These are phyloP conservation scores for Tetrastigma voinierianum DNA, from an alignment of 164 flowering plant species.

Conservation along the genomic window DNA sequence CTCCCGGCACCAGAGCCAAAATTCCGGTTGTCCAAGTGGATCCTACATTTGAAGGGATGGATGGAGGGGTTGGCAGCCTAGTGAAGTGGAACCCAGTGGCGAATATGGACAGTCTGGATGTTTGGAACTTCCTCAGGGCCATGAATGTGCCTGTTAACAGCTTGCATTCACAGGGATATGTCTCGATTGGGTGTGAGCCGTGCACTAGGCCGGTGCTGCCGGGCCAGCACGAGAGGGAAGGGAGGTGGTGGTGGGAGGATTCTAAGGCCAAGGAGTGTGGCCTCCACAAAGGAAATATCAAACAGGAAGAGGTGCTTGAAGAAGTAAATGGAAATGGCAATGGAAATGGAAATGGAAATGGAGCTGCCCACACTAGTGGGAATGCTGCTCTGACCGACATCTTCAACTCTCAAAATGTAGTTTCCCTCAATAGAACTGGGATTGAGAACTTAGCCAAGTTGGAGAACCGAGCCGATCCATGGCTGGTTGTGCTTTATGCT, in stretches of 20 bases:
- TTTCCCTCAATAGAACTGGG: conserved; percentile 56
- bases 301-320: conserved; percentile 21
- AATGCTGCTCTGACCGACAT: conserved; percentile 39
- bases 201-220: conserved; percentile 85
- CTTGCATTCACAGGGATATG: conserved; percentile 69
- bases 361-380: conserved; percentile 14
- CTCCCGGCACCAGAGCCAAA: conserved; percentile 62
- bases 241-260: conserved; percentile 99
- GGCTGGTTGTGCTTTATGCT: conserved; percentile 83
- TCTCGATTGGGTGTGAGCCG: conserved; percentile 88
- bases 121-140: conserved; percentile 75
- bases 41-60: conserved; percentile 73
- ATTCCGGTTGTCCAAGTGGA: conserved; percentile 84
- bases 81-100: conserved; percentile 91
- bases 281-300: conserved; percentile 82
- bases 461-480: conserved; percentile 59
- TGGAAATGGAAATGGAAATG: conserved; percentile 37
- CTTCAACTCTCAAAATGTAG: conserved; percentile 40
- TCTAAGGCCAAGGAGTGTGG: conserved; percentile 91
- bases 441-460: conserved; percentile 63
- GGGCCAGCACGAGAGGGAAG: conserved; percentile 90
- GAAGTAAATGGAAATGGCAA: background rate
- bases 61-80: conserved; percentile 75
- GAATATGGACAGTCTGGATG: conserved; percentile 54
- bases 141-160: conserved; percentile 80